Evolutionary conservation across 768 basidiomycete genomes (phyloP).

Genomic region (Lanmaoa pseudosensibilis): DNA sequence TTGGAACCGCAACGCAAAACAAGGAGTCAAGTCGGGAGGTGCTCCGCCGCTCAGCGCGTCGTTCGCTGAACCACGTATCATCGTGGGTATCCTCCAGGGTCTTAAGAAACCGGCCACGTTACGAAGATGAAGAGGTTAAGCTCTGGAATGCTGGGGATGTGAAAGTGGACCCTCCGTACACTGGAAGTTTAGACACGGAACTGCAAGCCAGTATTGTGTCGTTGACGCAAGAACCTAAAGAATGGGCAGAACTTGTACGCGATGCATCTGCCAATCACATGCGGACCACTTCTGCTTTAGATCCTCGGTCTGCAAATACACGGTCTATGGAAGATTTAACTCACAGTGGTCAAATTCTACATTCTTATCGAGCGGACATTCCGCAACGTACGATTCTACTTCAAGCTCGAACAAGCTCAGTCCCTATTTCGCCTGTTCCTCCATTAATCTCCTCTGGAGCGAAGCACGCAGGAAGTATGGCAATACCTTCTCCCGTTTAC

Average conservation of each 20-base stretch:
- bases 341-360: slow-evolving; percentile 2
- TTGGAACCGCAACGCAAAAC: slow-evolving; percentile 3
- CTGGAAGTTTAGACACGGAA: background rate
- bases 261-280: slow-evolving; percentile 6
- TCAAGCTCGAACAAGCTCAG: background rate
- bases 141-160: slow-evolving; percentile 38
- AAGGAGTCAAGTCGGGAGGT: slow-evolving; percentile 11
- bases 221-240: slow-evolving; percentile 7
- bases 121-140: slow-evolving; percentile 28
- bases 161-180: slow-evolving; percentile 10
- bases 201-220: slow-evolving; percentile 3
- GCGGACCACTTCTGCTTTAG: slow-evolving; percentile 2
- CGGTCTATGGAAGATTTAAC: slow-evolving; percentile 8
- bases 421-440: background rate
- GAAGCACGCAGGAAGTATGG: background rate
- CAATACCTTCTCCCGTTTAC: slow-evolving; percentile 42
- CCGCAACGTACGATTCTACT: background rate
- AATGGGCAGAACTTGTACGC: slow-evolving; percentile 2
- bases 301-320: slow-evolving; percentile 8
- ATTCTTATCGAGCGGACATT: background rate
- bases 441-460: background rate
- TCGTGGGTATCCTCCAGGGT: slow-evolving; percentile 40
- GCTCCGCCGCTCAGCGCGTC: slow-evolving; percentile 15
- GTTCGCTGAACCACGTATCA: slow-evolving; percentile 33
- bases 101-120: slow-evolving; percentile 26